These are phyloP conservation scores for Teratosphaeria viscida DNA, from an alignment of 2,329 filamentous ascomycete genomes.

Conservation along the genomic window DNA sequence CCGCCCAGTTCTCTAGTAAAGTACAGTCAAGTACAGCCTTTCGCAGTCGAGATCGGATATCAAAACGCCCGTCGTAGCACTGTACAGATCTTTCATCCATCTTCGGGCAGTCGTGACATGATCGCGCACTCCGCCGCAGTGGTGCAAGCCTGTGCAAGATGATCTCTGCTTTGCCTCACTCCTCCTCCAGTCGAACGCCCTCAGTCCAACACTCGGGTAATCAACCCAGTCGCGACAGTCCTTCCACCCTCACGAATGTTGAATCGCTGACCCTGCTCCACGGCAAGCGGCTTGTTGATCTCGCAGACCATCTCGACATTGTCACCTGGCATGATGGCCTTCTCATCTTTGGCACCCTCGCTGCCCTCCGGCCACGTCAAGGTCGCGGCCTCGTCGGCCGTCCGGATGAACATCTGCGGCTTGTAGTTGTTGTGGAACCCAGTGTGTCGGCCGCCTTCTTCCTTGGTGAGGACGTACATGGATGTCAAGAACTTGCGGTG, in stretches of 20 bases:
- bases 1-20: neutral
- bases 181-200: neutral
- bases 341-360: conserved; percentile 53
- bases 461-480: conserved; percentile 94
- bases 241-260: conserved; percentile 96
- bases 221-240: conserved; percentile 31
- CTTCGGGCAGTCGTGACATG: neutral
- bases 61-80: neutral
- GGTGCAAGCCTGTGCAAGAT: neutral
- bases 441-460: conserved; percentile 94
- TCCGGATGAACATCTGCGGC: conserved; percentile 91
- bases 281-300: conserved; percentile 72
- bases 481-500: conserved; percentile 89
- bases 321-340: conserved; percentile 96
- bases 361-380: conserved; percentile 80
- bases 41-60: neutral
- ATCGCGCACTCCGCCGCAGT: neutral
- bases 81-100: neutral
- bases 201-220: conserved; percentile 30
- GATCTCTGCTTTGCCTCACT: neutral
- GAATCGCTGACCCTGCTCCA: conserved; percentile 90
- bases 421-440: conserved; percentile 95
- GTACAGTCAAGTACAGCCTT: neutral
- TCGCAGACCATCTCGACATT: conserved; percentile 95
- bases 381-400: conserved; percentile 64